Conservation (phyloP, 192 early-diverging fungal genomes). For the Linnemannia hyalina region DNA sequence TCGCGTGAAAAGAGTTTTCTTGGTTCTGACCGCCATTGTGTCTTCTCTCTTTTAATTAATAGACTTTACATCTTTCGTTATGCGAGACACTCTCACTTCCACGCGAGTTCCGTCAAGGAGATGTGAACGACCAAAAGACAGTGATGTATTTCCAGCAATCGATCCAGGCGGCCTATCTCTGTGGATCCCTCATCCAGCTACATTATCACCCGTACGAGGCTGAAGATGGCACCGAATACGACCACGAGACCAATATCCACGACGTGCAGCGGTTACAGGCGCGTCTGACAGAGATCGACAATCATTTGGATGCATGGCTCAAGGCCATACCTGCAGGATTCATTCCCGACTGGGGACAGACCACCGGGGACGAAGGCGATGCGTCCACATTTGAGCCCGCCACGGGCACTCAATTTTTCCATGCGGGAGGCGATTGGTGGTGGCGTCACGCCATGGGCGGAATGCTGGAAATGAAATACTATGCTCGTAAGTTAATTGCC, state of each 20-base stretch:
- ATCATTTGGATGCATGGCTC: conserved; percentile 40
- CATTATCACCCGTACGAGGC: conserved; percentile 55
- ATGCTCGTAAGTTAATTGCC: conserved; percentile 37
- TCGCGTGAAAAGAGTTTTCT: neutral
- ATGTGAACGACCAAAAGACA: conserved; percentile 31
- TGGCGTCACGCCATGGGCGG: conserved; percentile 47
- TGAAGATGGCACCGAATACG: conserved; percentile 52
- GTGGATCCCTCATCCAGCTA: conserved; percentile 45
- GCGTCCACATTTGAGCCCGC: conserved; percentile 24
- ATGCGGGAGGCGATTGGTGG: conserved; percentile 55
- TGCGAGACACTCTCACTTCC: conserved; percentile 54
- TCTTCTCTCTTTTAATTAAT: neutral
- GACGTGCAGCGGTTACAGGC: conserved; percentile 34
- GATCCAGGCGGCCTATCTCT: conserved; percentile 42
- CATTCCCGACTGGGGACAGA: conserved; percentile 43
- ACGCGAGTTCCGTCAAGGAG: conserved; percentile 34
- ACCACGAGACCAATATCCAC: conserved; percentile 36
- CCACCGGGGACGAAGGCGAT: conserved; percentile 15
- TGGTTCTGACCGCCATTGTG: neutral
- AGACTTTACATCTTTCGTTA: conserved; percentile 49
- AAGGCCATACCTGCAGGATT: conserved; percentile 28
- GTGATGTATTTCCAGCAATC: conserved; percentile 39
- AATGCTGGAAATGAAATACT: conserved; percentile 41
- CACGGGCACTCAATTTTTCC: conserved; percentile 38
- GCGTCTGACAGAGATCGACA: conserved; percentile 42